A percentile compares a stretch with the other conserved stretches of the same genome.
phyloP scores from a whole-genome alignment of 2,329 filamentous ascomycete species.

The Diplodia corticola region DNA sequence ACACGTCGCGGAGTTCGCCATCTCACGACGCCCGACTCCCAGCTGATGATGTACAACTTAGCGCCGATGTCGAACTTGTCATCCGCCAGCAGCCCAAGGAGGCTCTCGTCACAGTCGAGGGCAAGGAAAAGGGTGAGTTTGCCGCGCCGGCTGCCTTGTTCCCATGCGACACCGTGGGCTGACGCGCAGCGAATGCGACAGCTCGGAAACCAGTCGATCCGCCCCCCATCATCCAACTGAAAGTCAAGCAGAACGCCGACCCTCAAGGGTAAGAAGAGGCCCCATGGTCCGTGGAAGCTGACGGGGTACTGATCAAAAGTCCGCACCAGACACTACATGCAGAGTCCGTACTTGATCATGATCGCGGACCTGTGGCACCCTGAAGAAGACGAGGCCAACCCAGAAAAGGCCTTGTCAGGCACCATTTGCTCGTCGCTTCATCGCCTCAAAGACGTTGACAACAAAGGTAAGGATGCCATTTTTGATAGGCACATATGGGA shows the following conservation, averaged over 20 bases:
- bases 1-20: constrained; percentile 16
- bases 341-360: constrained; percentile 67
- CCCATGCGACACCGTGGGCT: background rate
- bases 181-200: constrained; percentile 36
- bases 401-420: constrained; percentile 62
- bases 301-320: constrained; percentile 26
- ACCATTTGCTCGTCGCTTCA: constrained; percentile 79
- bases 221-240: constrained; percentile 77
- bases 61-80: constrained; percentile 52
- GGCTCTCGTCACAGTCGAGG: constrained; percentile 64
- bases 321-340: constrained; percentile 56
- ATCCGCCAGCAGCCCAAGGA: constrained; percentile 68
- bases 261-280: constrained; percentile 61
- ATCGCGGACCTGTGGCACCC: constrained; percentile 52
- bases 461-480: constrained; percentile 49
- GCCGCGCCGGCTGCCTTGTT: background rate
- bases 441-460: constrained; percentile 74
- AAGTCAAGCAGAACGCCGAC: constrained; percentile 52
- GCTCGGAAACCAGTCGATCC: constrained; percentile 87
- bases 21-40: constrained; percentile 17
- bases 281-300: background rate
- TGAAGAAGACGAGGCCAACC: constrained; percentile 46
- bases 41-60: constrained; percentile 21
- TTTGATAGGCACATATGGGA: constrained; percentile 4
- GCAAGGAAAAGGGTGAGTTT: constrained; percentile 70